A percentile compares a stretch with the other conserved stretches of the same genome.
Evolutionary conservation across 139 green algal species (phyloP).

Genomic region (Chlamydomonas incerta): DNA sequence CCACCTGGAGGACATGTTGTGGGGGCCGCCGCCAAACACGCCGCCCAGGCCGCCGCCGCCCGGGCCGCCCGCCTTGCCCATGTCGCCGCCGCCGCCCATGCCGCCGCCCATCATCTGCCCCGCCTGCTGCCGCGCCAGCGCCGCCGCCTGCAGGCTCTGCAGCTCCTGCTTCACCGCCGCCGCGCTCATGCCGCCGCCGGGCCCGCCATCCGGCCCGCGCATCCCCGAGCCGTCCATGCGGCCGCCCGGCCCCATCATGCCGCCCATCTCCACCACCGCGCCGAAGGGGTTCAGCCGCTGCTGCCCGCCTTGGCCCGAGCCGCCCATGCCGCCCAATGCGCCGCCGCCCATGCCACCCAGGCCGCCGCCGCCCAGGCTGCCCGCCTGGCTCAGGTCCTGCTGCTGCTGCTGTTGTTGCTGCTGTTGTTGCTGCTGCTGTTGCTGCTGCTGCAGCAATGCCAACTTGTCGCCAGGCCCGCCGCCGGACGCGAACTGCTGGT

Average conservation of each 20-base stretch:
- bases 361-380: neutral
- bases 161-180: slow-evolving; percentile 36
- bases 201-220: neutral
- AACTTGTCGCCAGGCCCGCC: neutral
- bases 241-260: slow-evolving; percentile 17
- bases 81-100: neutral
- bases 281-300: slow-evolving; percentile 38
- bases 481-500: slow-evolving; percentile 27
- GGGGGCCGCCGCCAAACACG: neutral
- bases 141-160: slow-evolving; percentile 13
- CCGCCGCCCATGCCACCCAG: neutral
- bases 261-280: slow-evolving; percentile 18
- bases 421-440: neutral
- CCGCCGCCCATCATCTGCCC: slow-evolving; percentile 5
- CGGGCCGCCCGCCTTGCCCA: neutral
- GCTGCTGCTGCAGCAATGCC: slow-evolving; percentile 15
- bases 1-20: neutral
- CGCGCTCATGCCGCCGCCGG: slow-evolving; percentile 8
- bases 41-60: neutral
- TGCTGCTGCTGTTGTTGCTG: too few species aligned
- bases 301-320: neutral
- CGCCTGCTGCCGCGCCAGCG: neutral
- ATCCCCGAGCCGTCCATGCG: neutral
- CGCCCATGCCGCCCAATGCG: slow-evolving; percentile 9
- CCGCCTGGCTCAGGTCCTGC: slow-evolving; percentile 18